These are phyloP conservation scores for Avena sativa DNA, from an alignment of 176 grass and related monocot genomes.

Conservation along the genomic window DNA sequence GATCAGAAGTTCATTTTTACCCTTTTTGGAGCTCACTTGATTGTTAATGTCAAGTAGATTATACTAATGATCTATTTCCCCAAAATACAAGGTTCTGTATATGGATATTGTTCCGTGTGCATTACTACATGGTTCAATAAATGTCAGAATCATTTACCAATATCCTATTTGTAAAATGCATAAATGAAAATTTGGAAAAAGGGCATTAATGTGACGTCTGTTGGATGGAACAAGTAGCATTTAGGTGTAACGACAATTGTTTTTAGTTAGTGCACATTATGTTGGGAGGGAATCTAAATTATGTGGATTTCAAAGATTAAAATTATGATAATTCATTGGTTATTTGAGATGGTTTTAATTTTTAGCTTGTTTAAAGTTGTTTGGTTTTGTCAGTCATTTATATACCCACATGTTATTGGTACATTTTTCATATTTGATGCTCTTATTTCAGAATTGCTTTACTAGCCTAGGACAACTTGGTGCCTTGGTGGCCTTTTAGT, in stretches of 20 bases:
- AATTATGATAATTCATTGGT: not conserved
- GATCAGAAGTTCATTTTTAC: conserved; percentile 1
- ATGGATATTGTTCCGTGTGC: not conserved
- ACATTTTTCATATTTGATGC: not conserved
- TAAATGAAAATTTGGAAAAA: no score
- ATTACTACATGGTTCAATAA: conserved; percentile 10
- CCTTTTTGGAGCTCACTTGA: not conserved
- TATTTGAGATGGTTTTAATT: not conserved
- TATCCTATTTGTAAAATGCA: not conserved
- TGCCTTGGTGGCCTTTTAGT: not conserved
- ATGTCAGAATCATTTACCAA: not conserved
- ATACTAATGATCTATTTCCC: not conserved
- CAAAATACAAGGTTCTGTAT: not conserved
- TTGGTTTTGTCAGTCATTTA: not conserved
- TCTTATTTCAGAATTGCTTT: not conserved
- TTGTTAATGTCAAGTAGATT: not conserved
- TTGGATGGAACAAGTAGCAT: conserved; percentile 14
- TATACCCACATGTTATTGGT: not conserved
- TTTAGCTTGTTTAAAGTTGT: not conserved
- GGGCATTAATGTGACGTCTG: not conserved
- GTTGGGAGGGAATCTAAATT: not conserved
- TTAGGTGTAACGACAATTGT: not conserved
- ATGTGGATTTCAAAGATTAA: not conserved
- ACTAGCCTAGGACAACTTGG: not conserved
- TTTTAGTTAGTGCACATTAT: not conserved